Conservation (phyloP, 306 rosid genomes). For the Nissolia schottii region DNA sequence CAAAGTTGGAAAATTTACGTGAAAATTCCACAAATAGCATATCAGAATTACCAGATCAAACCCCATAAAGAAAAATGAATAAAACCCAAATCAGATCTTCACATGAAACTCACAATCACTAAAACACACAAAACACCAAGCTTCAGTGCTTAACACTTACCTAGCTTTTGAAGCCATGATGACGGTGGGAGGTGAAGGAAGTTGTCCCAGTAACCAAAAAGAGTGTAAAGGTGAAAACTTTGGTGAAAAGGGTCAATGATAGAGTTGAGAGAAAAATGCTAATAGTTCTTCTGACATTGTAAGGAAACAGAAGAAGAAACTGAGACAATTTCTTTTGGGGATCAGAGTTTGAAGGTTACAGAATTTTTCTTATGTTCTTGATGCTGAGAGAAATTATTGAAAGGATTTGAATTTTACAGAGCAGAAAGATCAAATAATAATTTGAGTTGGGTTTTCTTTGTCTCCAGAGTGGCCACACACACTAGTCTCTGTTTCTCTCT, state of each 20-base stretch:
- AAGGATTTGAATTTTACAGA: constrained; percentile 31
- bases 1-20: background rate
- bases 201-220: constrained; percentile 4
- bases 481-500: background rate
- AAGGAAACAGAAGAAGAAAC: constrained; percentile 11
- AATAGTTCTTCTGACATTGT: constrained; percentile 49
- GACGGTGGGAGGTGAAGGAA: constrained; percentile 9
- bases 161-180: constrained; percentile 84
- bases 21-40: background rate
- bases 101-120: background rate
- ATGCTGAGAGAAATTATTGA: background rate
- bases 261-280: constrained; percentile 29
- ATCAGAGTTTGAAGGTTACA: constrained; percentile 13
- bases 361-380: too few species aligned
- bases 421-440: constrained; percentile 36
- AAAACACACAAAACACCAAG: background rate
- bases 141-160: constrained; percentile 30
- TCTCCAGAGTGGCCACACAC: constrained; percentile 43
- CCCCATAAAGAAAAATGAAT: constrained; percentile 11
- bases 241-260: background rate
- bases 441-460: constrained; percentile 46
- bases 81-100: constrained; percentile 51
- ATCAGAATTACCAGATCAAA: constrained; percentile 44
- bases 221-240: constrained; percentile 4
- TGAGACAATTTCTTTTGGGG: background rate